phyloP scores from a whole-genome alignment of 2,329 filamentous ascomycete species.

The Seiridium unicorne region DNA sequence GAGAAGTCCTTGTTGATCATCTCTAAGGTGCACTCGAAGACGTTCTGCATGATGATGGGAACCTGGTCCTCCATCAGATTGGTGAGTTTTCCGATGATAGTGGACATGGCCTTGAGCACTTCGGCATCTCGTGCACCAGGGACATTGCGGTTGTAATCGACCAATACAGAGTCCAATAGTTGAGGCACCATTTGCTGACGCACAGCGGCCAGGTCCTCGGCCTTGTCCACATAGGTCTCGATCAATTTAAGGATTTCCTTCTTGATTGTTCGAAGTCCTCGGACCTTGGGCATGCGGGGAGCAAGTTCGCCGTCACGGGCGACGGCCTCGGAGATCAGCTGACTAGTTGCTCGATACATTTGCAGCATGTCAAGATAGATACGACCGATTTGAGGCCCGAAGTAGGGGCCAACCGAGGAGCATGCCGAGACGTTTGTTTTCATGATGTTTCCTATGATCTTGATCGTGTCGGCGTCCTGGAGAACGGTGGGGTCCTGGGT shows the following conservation, averaged over 20 bases:
- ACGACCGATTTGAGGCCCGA: conserved; percentile 94
- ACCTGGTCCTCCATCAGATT: conserved; percentile 98
- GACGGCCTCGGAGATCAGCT: conserved; percentile 91
- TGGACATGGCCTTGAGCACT: conserved; percentile 95
- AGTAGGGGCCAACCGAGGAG: conserved; percentile 93
- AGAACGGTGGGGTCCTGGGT: conserved; percentile 82
- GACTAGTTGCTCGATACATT: conserved; percentile 98
- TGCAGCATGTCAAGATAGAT: conserved; percentile 99
- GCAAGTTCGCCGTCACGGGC: conserved; percentile 88
- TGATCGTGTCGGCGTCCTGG: conserved; percentile 92
- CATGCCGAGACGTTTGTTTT: conserved; percentile 99
- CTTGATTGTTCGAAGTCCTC: conserved; percentile 94
- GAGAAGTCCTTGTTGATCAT: conserved; percentile 99
- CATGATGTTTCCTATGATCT: conserved; percentile 99
- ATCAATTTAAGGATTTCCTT: conserved; percentile 99
- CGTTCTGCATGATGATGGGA: conserved; percentile 94
- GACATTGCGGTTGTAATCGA: conserved; percentile 97
- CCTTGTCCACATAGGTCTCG: conserved; percentile 96
- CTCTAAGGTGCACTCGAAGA: conserved; percentile 96
- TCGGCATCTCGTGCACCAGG: conserved; percentile 94
- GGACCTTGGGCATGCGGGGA: conserved; percentile 95
- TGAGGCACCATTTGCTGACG: conserved; percentile 94
- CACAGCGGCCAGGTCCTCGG: conserved; percentile 91
- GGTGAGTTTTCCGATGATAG: conserved; percentile 93
- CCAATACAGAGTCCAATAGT: conserved; percentile 85